Evolutionary conservation across 2,329 filamentous ascomycete genomes (phyloP).

Genomic region (Aaosphaeria arxii): DNA sequence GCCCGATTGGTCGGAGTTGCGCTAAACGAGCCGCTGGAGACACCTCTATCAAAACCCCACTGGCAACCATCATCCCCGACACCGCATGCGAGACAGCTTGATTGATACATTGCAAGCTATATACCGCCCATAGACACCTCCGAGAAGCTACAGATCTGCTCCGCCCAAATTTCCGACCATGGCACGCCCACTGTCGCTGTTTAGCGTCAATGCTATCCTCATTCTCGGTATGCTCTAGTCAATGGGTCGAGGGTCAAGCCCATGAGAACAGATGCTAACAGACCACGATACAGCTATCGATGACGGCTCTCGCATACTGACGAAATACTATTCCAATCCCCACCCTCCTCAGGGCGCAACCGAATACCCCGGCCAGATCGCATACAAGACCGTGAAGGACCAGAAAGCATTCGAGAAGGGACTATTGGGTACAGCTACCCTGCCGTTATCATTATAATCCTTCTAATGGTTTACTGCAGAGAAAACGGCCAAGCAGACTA

Average conservation of each 20-base stretch:
- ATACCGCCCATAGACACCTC: too few species aligned
- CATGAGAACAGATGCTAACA: neutral
- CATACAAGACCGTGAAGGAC: constrained; percentile 85
- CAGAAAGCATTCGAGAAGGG: constrained; percentile 98
- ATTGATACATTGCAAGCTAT: too few species aligned
- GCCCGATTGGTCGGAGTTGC: constrained; percentile 2
- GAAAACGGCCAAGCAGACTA: constrained; percentile 93
- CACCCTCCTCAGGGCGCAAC: constrained; percentile 62
- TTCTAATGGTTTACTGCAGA: constrained; percentile 38
- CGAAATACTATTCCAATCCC: constrained; percentile 84
- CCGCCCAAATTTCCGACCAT: constrained; percentile 27
- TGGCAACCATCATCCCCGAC: neutral
- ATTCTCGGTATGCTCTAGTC: constrained; percentile 30
- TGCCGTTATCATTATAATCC: neutral
- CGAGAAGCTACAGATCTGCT: too few species aligned
- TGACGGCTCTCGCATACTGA: constrained; percentile 86
- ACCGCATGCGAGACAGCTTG: too few species aligned
- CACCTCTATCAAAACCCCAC: constrained; percentile 23
- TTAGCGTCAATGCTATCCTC: constrained; percentile 53
- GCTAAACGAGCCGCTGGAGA: constrained; percentile 9
- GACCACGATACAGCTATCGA: constrained; percentile 57
- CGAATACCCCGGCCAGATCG: constrained; percentile 64
- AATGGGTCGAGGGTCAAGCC: neutral
- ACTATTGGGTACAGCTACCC: constrained; percentile 54
- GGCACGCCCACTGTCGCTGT: constrained; percentile 54